These are phyloP conservation scores for Fusarium sp. DNA, from an alignment of 2,329 filamentous ascomycete species.

Conservation along the genomic window DNA sequence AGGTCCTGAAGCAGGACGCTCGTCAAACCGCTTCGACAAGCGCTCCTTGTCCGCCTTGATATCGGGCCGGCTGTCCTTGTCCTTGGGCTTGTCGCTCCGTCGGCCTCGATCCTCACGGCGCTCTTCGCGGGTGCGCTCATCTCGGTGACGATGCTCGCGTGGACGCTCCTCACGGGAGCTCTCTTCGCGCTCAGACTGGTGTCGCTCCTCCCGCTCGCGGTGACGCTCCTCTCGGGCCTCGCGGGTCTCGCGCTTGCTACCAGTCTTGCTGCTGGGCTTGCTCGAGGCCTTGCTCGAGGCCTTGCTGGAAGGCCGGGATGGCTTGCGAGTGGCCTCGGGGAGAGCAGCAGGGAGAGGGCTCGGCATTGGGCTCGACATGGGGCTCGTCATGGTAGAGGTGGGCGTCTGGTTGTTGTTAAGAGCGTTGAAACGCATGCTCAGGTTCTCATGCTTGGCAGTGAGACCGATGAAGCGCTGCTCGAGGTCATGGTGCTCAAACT, in stretches of 20 bases:
- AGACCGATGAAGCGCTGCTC: slow-evolving; percentile 43
- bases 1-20: slow-evolving; percentile 43
- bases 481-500: slow-evolving; percentile 47
- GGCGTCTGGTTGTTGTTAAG: slow-evolving; percentile 37
- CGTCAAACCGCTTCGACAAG: slow-evolving; percentile 53
- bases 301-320: slow-evolving; percentile 45
- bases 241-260: slow-evolving; percentile 45
- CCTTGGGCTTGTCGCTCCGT: slow-evolving; percentile 43
- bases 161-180: slow-evolving; percentile 37
- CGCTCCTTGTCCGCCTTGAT: slow-evolving; percentile 51
- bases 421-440: slow-evolving; percentile 46
- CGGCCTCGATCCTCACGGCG: slow-evolving; percentile 42
- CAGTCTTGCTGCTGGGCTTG: slow-evolving; percentile 38
- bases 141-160: slow-evolving; percentile 25
- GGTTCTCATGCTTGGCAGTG: slow-evolving; percentile 46
- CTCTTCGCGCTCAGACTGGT: slow-evolving; percentile 38
- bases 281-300: slow-evolving; percentile 47
- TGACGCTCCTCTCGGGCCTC: slow-evolving; percentile 43
- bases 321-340: slow-evolving; percentile 39
- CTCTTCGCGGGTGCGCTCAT: slow-evolving; percentile 40
- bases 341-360: slow-evolving; percentile 41
- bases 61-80: slow-evolving; percentile 44
- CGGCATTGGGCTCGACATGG: slow-evolving; percentile 40
- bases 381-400: slow-evolving; percentile 40
- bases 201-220: slow-evolving; percentile 38